Percentiles rank a stretch among this genome's conserved stretches.
Conservation (phyloP, 2,329 filamentous ascomycete genomes). For the Aulographum hederae region DNA sequence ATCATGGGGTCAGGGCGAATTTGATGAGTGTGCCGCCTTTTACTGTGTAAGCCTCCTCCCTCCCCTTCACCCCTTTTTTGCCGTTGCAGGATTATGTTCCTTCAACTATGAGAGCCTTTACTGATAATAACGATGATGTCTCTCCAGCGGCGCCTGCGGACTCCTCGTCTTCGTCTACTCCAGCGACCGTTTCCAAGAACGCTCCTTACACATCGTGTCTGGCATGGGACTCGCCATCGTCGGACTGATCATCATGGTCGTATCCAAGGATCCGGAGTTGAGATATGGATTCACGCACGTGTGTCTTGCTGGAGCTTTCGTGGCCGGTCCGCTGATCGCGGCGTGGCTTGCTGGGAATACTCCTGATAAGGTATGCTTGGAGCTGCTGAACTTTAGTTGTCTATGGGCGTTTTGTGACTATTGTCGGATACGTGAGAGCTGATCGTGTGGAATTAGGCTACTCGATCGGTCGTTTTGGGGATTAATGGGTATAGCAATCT, state of each 20-base stretch:
- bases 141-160: constrained; percentile 29
- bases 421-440: no score
- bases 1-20: constrained; percentile 30
- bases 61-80: no score
- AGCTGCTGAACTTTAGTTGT: no score
- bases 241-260: constrained; percentile 27
- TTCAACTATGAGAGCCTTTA: no score
- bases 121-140: constrained; percentile 1
- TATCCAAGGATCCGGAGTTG: constrained; percentile 24
- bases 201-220: constrained; percentile 31
- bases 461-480: constrained; percentile 32
- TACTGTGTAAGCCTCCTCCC: no score
- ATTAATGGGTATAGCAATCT: constrained; percentile 36
- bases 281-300: constrained; percentile 29
- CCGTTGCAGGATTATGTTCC: no score
- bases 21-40: constrained; percentile 46
- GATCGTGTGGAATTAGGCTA: no score
- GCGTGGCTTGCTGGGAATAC: constrained; percentile 25
- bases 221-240: constrained; percentile 33
- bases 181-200: constrained; percentile 25
- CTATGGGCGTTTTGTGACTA: no score
- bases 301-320: constrained; percentile 28
- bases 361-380: no score
- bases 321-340: constrained; percentile 33
- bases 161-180: constrained; percentile 29